These are phyloP conservation scores for Rubus parviflorus DNA, from an alignment of 306 rosid species.

Conservation along the genomic window DNA sequence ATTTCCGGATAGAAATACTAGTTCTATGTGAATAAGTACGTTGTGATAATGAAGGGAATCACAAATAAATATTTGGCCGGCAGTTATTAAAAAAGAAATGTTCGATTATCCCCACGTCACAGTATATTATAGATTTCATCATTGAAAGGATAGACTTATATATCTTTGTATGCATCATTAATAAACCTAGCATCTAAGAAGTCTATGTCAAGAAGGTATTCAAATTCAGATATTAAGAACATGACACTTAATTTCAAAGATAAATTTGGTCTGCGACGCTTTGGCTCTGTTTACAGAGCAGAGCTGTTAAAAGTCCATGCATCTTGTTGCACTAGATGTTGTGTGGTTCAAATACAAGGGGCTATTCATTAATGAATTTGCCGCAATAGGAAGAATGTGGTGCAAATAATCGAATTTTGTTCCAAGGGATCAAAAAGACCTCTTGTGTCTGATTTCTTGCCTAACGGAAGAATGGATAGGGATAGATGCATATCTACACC, in stretches of 20 bases:
- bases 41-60: neutral
- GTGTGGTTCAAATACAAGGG: neutral
- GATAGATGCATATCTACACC: conserved; percentile 2
- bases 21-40: neutral
- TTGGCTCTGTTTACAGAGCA: conserved; percentile 6
- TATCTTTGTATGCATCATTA: neutral
- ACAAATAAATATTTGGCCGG: neutral
- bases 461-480: neutral
- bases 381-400: neutral
- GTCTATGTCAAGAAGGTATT: neutral
- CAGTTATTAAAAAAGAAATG: neutral
- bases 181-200: neutral
- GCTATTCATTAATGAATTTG: neutral
- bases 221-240: neutral
- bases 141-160: neutral
- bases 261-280: neutral
- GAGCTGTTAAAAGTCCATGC: neutral
- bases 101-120: neutral
- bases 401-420: neutral
- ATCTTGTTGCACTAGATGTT: conserved; percentile 7
- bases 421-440: conserved; percentile 2
- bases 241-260: neutral
- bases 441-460: conserved; percentile 7
- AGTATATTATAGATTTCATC: too few species aligned
- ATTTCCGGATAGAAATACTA: too few species aligned